phyloP scores from a whole-genome alignment of 768 basidiomycete genomes.

The Boletus eberwhitei region DNA sequence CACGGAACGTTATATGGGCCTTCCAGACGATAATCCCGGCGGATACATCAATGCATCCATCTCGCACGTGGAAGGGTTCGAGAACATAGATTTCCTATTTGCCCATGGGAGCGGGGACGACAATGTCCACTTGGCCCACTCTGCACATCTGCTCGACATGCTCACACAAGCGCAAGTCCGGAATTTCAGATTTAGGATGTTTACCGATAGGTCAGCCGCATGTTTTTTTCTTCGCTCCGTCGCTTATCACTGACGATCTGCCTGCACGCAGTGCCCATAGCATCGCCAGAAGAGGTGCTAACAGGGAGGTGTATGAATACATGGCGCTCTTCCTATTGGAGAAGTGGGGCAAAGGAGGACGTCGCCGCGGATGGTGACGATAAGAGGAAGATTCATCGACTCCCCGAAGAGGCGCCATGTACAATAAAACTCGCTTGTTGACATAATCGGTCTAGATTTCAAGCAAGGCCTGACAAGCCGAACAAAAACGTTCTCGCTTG shows the following conservation, averaged over 20 bases:
- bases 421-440: constrained; percentile 7
- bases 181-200: constrained; percentile 88
- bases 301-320: constrained; percentile 83
- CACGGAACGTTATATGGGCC: constrained; percentile 95
- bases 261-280: constrained; percentile 63
- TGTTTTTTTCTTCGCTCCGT: background rate
- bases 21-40: constrained; percentile 69
- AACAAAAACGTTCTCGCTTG: background rate
- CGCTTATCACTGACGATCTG: constrained; percentile 7
- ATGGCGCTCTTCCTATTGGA: constrained; percentile 82
- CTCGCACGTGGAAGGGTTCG: constrained; percentile 84
- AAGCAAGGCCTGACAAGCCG: background rate
- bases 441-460: constrained; percentile 5
- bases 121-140: constrained; percentile 93
- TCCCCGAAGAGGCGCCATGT: background rate
- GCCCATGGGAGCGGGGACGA: constrained; percentile 96
- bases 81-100: constrained; percentile 73
- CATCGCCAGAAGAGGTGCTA: constrained; percentile 71
- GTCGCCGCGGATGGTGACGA: constrained; percentile 55
- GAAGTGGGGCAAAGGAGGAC: constrained; percentile 88
- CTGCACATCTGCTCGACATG: constrained; percentile 90
- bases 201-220: constrained; percentile 80
- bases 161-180: constrained; percentile 74
- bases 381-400: background rate
- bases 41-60: constrained; percentile 93